Evolutionary conservation across 2,329 filamentous ascomycete genomes (phyloP), one percentile per base, ranked within the genome.

Genomic region (Fonsecaea monophora): DNA sequence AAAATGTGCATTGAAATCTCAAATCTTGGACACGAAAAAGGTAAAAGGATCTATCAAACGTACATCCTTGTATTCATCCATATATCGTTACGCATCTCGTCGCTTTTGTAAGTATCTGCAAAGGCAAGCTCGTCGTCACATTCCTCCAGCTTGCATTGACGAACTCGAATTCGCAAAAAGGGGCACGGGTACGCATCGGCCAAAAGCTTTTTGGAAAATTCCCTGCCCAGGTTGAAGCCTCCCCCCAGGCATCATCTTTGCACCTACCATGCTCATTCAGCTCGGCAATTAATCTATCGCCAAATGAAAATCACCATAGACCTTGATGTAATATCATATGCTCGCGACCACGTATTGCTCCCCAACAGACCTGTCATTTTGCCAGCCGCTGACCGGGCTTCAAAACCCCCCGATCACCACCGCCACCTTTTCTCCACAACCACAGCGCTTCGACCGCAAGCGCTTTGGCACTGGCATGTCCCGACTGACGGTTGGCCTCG

Each of bases 401-500:
- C 65, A 77, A 67, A 4, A 82, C 71, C 1, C 79, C 78, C 58
- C 79, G 73, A 68, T 80, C 78, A 12, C 81, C 83, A 79, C 79
- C 87, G 86, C 80, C 82, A 84, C 80, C 81, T 84, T 79, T 77
- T 86, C 82, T 71, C 92, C 92, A 94, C 68, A 96, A 78, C 94
- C 94, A 97, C 15, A 97, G 80, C 0, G 93, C 94, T 78, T 98
- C 94, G 3, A 90, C 89, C 10, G 94, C 94, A 83, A 94, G 96
- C 0, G 90, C 90, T 74, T 89, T 87, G 58, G 92, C 92, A 65
- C 92, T 94, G 66, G 90, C 82, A 82, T 97, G 94, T 0, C 89
- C 88, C 67, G 84, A 85, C 60, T 87, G 86, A 45, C 83, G 83
- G 65, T 83, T 85, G 2, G 92, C 92, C 73, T 95, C 94, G 69